phyloP scores from a whole-genome alignment of 768 basidiomycete species.

The Crepidotus variabilis region DNA sequence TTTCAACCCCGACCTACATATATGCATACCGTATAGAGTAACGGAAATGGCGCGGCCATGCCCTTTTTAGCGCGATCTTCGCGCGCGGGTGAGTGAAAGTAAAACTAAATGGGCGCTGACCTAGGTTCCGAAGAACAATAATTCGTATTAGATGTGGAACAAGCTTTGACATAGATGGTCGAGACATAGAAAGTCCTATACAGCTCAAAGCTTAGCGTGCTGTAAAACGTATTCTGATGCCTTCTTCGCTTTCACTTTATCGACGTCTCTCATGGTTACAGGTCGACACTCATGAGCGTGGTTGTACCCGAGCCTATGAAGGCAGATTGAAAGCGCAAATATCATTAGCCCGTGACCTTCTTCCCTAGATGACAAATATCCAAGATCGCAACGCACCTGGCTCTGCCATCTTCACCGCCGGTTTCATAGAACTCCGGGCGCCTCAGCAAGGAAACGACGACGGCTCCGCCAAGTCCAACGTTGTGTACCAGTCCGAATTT shows the following conservation, averaged over 20 bases:
- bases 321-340: too few species aligned
- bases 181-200: background rate
- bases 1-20: too few species aligned
- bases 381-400: constrained; percentile 38
- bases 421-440: constrained; percentile 73
- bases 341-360: background rate
- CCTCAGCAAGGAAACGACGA: constrained; percentile 70
- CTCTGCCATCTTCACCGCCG: constrained; percentile 64
- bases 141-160: background rate
- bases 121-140: background rate
- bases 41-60: too few species aligned
- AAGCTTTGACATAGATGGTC: background rate
- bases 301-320: constrained; percentile 80
- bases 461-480: constrained; percentile 78
- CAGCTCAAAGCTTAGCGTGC: constrained; percentile 35
- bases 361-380: background rate
- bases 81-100: background rate
- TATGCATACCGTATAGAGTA: too few species aligned
- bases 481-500: constrained; percentile 85
- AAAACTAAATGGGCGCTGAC: background rate
- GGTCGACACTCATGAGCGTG: constrained; percentile 67
- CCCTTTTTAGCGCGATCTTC: background rate
- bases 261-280: constrained; percentile 59
- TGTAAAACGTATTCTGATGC: constrained; percentile 47
- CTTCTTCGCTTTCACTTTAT: constrained; percentile 73